Conservation (phyloP, 139 green algal species). For the Microglena sp. region DNA sequence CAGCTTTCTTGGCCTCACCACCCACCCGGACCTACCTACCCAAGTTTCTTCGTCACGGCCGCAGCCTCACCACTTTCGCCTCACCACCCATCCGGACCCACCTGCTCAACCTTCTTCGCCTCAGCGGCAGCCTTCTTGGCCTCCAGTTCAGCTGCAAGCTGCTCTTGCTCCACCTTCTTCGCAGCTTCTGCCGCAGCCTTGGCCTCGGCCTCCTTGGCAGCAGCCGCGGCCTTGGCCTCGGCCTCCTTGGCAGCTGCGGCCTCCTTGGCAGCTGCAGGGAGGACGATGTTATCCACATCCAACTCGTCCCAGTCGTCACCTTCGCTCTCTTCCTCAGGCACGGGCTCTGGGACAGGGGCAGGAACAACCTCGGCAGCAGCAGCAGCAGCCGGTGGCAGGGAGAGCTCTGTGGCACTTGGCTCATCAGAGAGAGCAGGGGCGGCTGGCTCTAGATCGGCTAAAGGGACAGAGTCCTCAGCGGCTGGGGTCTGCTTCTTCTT, state of each 20-base stretch:
- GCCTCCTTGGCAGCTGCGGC: slow-evolving; percentile 1
- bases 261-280: background rate
- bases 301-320: slow-evolving; percentile 59
- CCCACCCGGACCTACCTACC: too few relatives aligned
- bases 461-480: too few relatives aligned
- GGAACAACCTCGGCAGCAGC: background rate
- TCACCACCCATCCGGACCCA: too few relatives aligned
- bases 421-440: too few relatives aligned
- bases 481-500: slow-evolving; percentile 12
- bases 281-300: slow-evolving; percentile 44
- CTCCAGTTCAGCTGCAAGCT: slow-evolving; percentile 11
- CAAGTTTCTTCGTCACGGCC: too few relatives aligned
- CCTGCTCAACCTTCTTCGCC: slow-evolving; percentile 18
- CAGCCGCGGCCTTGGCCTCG: background rate
- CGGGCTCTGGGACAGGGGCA: slow-evolving; percentile 4
- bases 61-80: too few relatives aligned
- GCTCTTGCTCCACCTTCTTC: slow-evolving; percentile 4
- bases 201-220: background rate
- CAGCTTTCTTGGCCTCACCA: slow-evolving; percentile 10
- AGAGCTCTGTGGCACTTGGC: too few relatives aligned
- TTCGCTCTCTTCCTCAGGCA: background rate
- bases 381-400: background rate
- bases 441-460: too few relatives aligned
- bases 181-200: slow-evolving; percentile 18
- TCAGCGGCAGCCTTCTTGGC: slow-evolving; percentile 19